Base-by-base conservation (phyloP, 164 flowering plant genomes). In the Litsea cubeba region DNA sequence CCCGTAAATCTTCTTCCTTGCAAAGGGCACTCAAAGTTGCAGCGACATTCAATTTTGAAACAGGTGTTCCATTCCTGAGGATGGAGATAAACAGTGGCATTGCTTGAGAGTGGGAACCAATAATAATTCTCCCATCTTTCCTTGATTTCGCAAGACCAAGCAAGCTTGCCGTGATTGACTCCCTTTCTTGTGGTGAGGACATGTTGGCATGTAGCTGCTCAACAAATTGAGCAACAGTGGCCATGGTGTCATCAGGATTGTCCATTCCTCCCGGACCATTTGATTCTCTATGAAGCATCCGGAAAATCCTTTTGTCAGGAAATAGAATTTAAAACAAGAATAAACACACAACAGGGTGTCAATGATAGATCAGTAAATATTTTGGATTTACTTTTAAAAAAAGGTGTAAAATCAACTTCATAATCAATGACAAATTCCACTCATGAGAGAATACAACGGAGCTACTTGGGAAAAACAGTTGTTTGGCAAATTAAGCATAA, bases 51-150 rank as follows among this genome's bases (percentile, higher is more conserved):
- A 87, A 83, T 84, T 89, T 93, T 64, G 95, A 89, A 12, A 71
- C 57, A 17, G 84, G 79, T n/a, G 94, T 88, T 14, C 95, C 98
- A 80, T 51, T 86, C 76, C 98, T 84, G 57, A 93, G 89, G 58
- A 93, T 72, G 46, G 90, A 87, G 76, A 93, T 83, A 73, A 93
- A 88, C 81, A 93, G 79, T 54, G 97, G 92, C 91, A 93, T 89
- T 79, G 98, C 94, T 75, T 89, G 97, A 62, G 87, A 74, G 81
- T 91, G 97, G 57, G 93, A 87, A 69, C 95, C 97, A 73, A 93
- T 88, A 54, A 90, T 80, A 51, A 71, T 57, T 74, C 98, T 89
- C 2, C 91, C 97, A 72, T 91, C 97, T 79, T 87, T 94, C 77
- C 85, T 86, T 75, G 86, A 79, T 76, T 75, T 87, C 50, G 92